Evolutionary conservation across 345 rosid species (phyloP), one percentile per base, ranked within the genome.

Genomic region (Excoecaria cochinchinensis): DNA sequence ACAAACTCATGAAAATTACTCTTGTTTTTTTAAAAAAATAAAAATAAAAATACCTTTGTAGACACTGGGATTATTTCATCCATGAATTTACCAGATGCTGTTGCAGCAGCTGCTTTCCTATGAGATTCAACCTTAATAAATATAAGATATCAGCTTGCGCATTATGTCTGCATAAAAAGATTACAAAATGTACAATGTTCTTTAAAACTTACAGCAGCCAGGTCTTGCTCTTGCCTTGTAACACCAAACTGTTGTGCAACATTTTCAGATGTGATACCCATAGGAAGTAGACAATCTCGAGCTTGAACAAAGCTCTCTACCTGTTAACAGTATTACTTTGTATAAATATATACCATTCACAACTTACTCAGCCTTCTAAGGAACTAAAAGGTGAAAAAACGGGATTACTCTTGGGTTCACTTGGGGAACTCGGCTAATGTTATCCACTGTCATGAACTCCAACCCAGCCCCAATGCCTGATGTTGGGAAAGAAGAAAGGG

Each of bases 251-350:
- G 87, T 66, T 87, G 82, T 46, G 99, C 98, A 73, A 95, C 99
- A 81, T 92, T 95, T 86, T 95, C 99, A 67, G 98, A 92, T 76
- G 97, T 95, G 44, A 93, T 81, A 11, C 99, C 99, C 98, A 95
- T 91, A 24, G 98, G 98, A 80, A 95, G 94, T 82, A 95, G 94
- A 84, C 98, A 95, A 70, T 95, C 97, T 38, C 91, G 89, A 24
- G 97, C 93, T 84, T 88, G 88, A 0, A 85, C 82, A 78, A 91
- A 91, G 74, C 78, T 77, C 57, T 86, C 87, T 25, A 80, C 88
- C 98, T 92, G 82, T 64, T 69, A 65, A 56, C 74, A 73, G 40
- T 1, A 25, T 36, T 7, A 64, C 71, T 64, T 64, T 51, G 74
- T 53, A 77, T 53, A 72, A 40, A 65, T 10, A 21, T 10, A 21